Base-by-base conservation (phyloP, 768 basidiomycete genomes). In the Tricholoma hemisulphureum region DNA sequence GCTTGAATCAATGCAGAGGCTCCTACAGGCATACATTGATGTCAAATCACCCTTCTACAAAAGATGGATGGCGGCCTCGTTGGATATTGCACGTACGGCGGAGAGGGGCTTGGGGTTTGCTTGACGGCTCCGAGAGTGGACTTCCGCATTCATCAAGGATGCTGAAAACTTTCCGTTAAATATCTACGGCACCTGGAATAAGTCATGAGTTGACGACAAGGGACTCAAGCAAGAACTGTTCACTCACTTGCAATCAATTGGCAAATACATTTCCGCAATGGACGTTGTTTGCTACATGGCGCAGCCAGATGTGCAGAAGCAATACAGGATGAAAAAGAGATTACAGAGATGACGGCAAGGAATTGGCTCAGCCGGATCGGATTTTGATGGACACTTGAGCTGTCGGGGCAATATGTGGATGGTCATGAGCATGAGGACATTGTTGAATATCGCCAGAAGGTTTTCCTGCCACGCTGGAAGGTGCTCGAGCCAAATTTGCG, bases 291-390 rank as follows among this genome's bases (percentile, higher is more conserved):
- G 20, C n/a, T 60, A 48, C 35, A 16, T 63, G 61, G 53, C 26
- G 8, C 5, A 24, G 21, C 31, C 45, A 9, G 53, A 63, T 28
- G 50, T 58, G n/a, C 9, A 53, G 45, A 31, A 31, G 20, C 20
- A 41, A 14, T 46, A 57, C 20, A 54, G 46, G 16, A 53, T 59
- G 55, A n/a, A 62, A 59, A 53, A 59, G 24, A 56, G 58, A 74
- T 73, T 5, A 48, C 26, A 9, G n/a, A n/a, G n/a, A n/a, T n/a
- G n/a, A n/a, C n/a, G n/a, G n/a, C n/a, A n/a, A n/a, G n/a, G n/a
- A n/a, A 51, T 3, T 76, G 77, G 75, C 65, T 78, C 63, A 59
- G 57, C 2, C 56, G 46, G 7, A 58, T 76, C 46, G 67, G 56
- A 1, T 73, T 71, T 55, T 37, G 64, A 2, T 74, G 68, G 65